Base-by-base conservation (phyloP, 2,329 filamentous ascomycete species). In the Escovopsis sp. region DNA sequence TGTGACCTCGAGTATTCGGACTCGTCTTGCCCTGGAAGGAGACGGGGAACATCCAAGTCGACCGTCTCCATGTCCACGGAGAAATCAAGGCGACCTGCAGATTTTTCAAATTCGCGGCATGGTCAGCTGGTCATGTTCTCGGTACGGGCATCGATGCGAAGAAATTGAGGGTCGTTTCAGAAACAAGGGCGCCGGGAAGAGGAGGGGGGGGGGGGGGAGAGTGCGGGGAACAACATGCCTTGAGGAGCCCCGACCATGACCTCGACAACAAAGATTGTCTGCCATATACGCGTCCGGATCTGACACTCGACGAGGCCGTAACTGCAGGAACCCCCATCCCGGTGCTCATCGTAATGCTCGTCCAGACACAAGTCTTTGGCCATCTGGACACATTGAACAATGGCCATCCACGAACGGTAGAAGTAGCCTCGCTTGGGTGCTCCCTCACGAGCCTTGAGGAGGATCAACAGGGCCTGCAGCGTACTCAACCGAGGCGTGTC, bases 321-420 rank as follows among this genome's bases (percentile, higher is more conserved):
- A 5, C 72, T 76, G 51, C 90, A 96, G 1, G 69, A 55, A 36
- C 70, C 71, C 16, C 79, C 82, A 35, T 73, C 70, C 42, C 78
- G 70, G 53, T 96, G 90, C 31, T 77, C 73, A 39, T 81, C 76
- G 41, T 76, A 76, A 57, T 96, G 88, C 43, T 94, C 85, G 50
- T 94, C 78, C 5, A 96, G 63, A 15, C 86, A 84, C 23, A 96
- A 65, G 51, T 94, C 88, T 49, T 92, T 90, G 18, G 76, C 85
- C 84, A 96, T 94, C 32, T 86, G 79, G 7, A 93, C 79, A 43
- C 88, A 85, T 41, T 87, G 84, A 35, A 94, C 88, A 15, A 93
- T 76, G 5, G 82, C 84, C 75, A 94, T 93, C 88, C 90, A 96
- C 0, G 90, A 96, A 27, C 88, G 78, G 58, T 90, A 96, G 56